phyloP scores from a whole-genome alignment of 768 basidiomycete genomes.

The Podaxis pistillaris region DNA sequence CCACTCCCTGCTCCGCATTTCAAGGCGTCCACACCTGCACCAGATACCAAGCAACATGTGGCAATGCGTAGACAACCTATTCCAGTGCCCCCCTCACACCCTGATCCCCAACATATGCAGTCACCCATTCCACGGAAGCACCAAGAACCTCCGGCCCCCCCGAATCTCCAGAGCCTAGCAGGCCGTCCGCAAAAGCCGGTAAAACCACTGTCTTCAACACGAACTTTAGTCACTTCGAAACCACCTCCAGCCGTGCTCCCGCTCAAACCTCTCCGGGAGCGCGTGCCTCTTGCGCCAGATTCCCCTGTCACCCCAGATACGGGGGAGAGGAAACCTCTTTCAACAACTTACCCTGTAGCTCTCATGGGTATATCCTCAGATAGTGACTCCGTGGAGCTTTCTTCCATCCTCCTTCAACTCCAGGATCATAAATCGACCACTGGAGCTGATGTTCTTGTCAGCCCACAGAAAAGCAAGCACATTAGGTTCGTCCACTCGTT shows the following conservation, averaged over 20 bases:
- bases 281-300: background rate
- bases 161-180: background rate
- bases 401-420: constrained; percentile 2
- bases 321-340: constrained; percentile 9
- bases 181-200: background rate
- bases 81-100: background rate
- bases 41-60: background rate
- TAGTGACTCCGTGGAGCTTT: background rate
- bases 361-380: background rate
- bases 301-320: background rate
- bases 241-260: background rate
- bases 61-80: background rate
- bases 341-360: background rate
- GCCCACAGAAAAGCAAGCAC: constrained; percentile 10
- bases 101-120: background rate
- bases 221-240: background rate
- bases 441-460: background rate
- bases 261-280: constrained; percentile 1
- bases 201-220: constrained; percentile 3
- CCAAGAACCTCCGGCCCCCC: constrained; percentile 4
- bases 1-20: background rate
- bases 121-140: background rate
- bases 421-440: background rate
- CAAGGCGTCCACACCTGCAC: background rate
- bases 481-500: background rate